Evolutionary conservation across 441 rosid genomes (phyloP), one percentile per base, ranked within the genome.

Genomic region (Erodium moschatum): DNA sequence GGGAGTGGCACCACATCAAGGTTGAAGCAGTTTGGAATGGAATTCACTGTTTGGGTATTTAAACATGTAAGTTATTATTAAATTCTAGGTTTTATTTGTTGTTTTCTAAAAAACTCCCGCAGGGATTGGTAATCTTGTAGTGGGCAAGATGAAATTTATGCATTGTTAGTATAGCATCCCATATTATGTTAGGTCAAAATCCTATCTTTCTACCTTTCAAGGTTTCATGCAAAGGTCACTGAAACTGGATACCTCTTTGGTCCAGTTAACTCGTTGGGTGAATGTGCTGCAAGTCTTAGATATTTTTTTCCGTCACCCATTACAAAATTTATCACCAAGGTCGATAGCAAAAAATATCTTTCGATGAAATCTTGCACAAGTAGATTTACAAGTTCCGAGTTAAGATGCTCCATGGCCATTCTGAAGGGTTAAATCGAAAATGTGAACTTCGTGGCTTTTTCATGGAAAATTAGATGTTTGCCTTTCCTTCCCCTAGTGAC

Each of bases 11-110:
- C 97, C 63, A 94, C 96, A 67, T 82, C 87, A 73, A 88, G 96
- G 87, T 79, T 94, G 83, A 91, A 89, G 87, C 98, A 89, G 79
- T 76, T 91, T 83, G 97, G 98, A 69, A 94, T 94, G 98, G 98
- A 94, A 77, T 94, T 94, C 82, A 88, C 97, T 44, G 97, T 94
- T 67, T 94, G 97, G 98, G 98, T 89, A 72, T 94, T 94, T 79
- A 94, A 94, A 85, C 98, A 94, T 79, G 97, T 94, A 84, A 84
- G 64, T 69, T 69, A 50, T 64, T 31, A 42, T 46, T 81, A 67
- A 67, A 46, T 76, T 73, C 73, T 66, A 3, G 56, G 24, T 8
- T 35, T 9, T 74, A 77, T 15, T 76, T 66, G 71, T 75, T 67
- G 52, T 68, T 69, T 61, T 60, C 64, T 60, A 60, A 20, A 60